Conservation (phyloP, 169 alveolate genomes). For the Cryptosporidium bovis region DNA sequence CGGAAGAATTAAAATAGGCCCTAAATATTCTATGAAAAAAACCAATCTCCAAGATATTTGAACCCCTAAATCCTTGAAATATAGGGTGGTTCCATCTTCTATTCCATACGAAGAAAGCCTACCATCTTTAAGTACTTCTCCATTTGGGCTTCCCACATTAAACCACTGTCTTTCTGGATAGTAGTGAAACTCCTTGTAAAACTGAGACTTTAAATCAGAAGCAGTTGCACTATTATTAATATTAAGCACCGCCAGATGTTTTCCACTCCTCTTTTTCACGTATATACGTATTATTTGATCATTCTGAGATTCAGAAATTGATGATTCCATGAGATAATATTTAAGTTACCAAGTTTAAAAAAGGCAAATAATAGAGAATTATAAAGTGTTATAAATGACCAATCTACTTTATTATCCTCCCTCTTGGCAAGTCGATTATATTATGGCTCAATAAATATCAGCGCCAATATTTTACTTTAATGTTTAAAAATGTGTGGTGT, state of each 20-base stretch:
- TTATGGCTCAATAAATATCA: no score
- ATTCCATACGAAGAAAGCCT: conserved; percentile 78
- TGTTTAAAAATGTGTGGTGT: no score
- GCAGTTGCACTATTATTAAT: conserved; percentile 52
- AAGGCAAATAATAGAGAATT: no score
- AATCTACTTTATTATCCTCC: no score
- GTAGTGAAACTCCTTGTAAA: conserved; percentile 78
- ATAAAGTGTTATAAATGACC: no score
- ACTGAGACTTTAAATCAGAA: conserved; percentile 51
- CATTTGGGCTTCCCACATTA: conserved; percentile 80
- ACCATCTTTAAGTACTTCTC: conserved; percentile 73
- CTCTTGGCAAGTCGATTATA: no score
- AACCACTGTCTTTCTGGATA: conserved; percentile 87
- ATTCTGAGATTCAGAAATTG: conserved; percentile 4
- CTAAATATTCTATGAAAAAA: conserved; percentile 95
- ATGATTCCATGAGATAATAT: conserved; percentile 7
- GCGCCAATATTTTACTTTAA: conserved; percentile 21
- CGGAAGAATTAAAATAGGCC: conserved; percentile 95
- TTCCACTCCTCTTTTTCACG: conserved; percentile 69
- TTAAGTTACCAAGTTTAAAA: no score
- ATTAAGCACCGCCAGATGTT: conserved; percentile 66
- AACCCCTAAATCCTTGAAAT: conserved; percentile 90
- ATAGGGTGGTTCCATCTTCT: conserved; percentile 82
- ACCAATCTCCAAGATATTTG: conserved; percentile 97
- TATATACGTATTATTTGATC: conserved; percentile 54